Evolutionary conservation across 352 stramenopile species (phyloP), one percentile per base, ranked within the genome.

Genomic region (Thraustochytrium sp.): DNA sequence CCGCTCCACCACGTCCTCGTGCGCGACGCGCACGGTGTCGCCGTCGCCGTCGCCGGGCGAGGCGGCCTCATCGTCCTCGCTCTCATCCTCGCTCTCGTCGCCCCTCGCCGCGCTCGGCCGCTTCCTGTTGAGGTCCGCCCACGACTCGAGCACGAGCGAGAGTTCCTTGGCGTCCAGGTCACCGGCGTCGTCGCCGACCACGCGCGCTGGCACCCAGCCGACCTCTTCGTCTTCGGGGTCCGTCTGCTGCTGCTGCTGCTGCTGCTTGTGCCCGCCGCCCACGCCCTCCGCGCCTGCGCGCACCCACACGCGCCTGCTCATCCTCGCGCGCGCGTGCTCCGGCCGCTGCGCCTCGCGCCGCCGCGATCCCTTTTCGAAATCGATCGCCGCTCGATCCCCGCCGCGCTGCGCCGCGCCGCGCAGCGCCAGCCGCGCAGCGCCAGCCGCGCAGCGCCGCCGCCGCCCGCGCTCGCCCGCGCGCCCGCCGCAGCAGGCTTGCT

Each of bases 101-200:
- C 34, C 44, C 31, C 23, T 53, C 23, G n/a, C 23, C 11, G 21
- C 68, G 42, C 36, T 21, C n/a, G 42, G 42, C 31, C 65, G 36
- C 34, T 77, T 77, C 26, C 26, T 65, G 68, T 64, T 65, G 5
- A 80, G 23, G 13, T 63, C 68, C 34, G 76, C 68, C 68, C 68
- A 80, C 26, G 68, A 72, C 46, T 80, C 68, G 31, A 80, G 68
- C 31, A 75, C 44, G 11, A 80, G 44, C 13, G 1, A 46, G 8
- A 80, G 68, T 26, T 44, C 51, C 5, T 18, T 31, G 18, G 76
- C 68, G 11, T 13, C n/a, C 26, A 23, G 44, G 29, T 3, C 37
- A 0, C 26, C 68, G 11, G 9, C n/a, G 51, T 42, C 68, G 29
- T 3, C 37, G 0, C 26, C 26, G 61, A 54, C 38, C 36, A 75